These are phyloP conservation scores for Naganishia randhawae DNA, from an alignment of 768 basidiomycete genomes.

Conservation along the genomic window DNA sequence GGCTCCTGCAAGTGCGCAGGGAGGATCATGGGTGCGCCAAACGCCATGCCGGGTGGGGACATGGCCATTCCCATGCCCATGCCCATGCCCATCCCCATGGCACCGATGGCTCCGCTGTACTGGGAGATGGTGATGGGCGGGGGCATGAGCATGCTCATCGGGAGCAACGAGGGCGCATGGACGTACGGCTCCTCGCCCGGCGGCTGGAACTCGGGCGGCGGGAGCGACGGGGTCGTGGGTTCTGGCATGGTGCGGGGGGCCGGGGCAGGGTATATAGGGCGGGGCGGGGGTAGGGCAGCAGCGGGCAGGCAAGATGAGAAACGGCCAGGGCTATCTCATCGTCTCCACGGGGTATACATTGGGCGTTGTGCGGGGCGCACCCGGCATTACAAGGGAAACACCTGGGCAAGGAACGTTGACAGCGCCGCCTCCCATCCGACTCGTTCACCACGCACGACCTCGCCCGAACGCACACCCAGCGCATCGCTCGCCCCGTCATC, in stretches of 20 bases:
- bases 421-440: not conserved
- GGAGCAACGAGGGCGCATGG: slow-evolving; percentile 6
- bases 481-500: not conserved
- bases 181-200: slow-evolving; percentile 21
- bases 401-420: not conserved
- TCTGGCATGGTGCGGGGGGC: not conserved
- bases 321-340: no score
- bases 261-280: not conserved
- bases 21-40: slow-evolving; percentile 5
- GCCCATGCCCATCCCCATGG: slow-evolving; percentile 7
- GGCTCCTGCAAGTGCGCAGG: slow-evolving; percentile 3
- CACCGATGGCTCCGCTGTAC: slow-evolving; percentile 15
- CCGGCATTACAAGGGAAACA: no score
- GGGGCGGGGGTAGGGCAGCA: no score
- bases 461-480: not conserved
- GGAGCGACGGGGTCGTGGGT: not conserved
- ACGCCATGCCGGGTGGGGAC: not conserved
- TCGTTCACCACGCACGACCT: not conserved
- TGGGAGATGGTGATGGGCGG: slow-evolving; percentile 13
- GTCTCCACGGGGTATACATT: not conserved
- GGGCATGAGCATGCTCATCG: slow-evolving; percentile 12
- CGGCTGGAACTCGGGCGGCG: slow-evolving; percentile 16
- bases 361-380: not conserved
- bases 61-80: slow-evolving; percentile 1
- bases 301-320: no score